These are phyloP conservation scores for Schoenoplectus tabernaemontani DNA, from an alignment of 202 grass and related monocot genomes.

Conservation along the genomic window DNA sequence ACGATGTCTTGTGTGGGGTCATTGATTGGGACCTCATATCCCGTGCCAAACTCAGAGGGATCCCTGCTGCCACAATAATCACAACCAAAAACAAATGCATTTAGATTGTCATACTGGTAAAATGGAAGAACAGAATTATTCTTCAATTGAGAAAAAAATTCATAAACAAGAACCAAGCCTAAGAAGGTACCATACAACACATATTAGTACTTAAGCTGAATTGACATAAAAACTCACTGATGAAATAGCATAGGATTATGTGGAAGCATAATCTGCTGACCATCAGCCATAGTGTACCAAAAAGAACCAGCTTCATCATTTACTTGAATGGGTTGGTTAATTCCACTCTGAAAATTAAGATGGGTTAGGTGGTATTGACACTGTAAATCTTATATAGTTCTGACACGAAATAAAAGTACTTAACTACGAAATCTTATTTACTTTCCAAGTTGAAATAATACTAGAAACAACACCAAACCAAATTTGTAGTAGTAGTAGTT, in stretches of 20 bases:
- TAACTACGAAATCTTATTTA: not conserved
- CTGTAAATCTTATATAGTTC: not conserved
- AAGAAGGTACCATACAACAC: not conserved
- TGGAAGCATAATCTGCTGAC: slow-evolving; percentile 5
- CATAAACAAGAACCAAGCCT: not conserved
- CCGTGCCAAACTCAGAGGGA: not conserved
- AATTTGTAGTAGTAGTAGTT: not conserved
- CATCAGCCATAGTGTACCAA: not conserved
- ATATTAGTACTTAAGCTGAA: not conserved
- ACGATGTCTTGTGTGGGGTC: not conserved
- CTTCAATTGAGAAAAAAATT: not conserved
- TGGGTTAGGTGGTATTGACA: not conserved
- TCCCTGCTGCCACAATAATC: not conserved
- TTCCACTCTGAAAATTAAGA: not conserved
- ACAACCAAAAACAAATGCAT: not conserved
- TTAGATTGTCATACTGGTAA: not conserved
- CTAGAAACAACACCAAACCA: not conserved
- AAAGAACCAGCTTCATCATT: not conserved
- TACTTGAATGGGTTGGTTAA: not conserved
- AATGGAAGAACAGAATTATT: not conserved
- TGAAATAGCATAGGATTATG: not conserved
- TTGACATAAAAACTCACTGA: not conserved
- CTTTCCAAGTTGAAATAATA: not conserved
- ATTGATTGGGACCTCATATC: not conserved
- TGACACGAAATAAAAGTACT: not conserved